Evolutionary conservation across 139 green algal genomes (phyloP).

Genomic region (Chlorokybus atmophyticus): DNA sequence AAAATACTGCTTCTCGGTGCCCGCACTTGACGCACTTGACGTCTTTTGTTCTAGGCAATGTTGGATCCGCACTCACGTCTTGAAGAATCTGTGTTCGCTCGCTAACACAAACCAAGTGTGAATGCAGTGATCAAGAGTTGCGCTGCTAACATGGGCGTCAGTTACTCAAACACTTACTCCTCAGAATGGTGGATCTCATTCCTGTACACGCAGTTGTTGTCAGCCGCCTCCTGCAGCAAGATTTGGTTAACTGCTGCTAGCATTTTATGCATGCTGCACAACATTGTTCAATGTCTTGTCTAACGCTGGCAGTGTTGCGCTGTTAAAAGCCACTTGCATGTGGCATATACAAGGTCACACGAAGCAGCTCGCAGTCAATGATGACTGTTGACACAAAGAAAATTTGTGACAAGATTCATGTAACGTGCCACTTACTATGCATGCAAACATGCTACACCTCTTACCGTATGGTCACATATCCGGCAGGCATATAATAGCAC

Average conservation of each 20-base stretch:
- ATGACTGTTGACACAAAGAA: too few species aligned
- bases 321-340: too few species aligned
- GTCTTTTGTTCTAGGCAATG: constrained; percentile 26
- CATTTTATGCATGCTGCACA: too few species aligned
- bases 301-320: too few species aligned
- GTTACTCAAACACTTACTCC: constrained; percentile 8
- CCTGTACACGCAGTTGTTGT: constrained; percentile 28
- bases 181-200: constrained; percentile 30
- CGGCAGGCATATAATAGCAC: constrained; percentile 23
- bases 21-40: constrained; percentile 24
- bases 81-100: constrained; percentile 29
- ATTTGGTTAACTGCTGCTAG: constrained; percentile 1
- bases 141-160: background rate
- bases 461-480: constrained; percentile 24
- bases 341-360: too few species aligned
- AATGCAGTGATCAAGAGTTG: background rate
- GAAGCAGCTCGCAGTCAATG: too few species aligned
- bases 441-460: too few species aligned
- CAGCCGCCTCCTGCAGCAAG: constrained; percentile 15
- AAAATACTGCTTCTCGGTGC: constrained; percentile 32
- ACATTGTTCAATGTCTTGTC: too few species aligned
- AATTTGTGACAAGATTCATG: too few species aligned
- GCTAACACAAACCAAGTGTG: constrained; percentile 1
- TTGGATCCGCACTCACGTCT: constrained; percentile 32
- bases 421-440: too few species aligned